Evolutionary conservation across 2,329 filamentous ascomycete species (phyloP), one percentile per base, ranked within the genome.

Genomic region (Pseudocercospora fijiensis): DNA sequence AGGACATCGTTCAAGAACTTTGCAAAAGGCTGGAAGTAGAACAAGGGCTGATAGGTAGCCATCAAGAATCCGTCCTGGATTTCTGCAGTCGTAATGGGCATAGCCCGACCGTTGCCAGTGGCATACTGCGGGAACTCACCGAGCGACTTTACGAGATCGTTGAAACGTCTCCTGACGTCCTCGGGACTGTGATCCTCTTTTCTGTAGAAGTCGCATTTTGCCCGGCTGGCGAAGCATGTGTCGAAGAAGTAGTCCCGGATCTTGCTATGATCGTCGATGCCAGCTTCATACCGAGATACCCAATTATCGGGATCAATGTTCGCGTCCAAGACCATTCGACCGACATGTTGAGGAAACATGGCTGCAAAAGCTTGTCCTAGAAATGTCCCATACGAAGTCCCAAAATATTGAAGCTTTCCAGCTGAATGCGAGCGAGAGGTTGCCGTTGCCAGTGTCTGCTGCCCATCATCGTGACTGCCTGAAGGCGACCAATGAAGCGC

Each of bases 291-390:
- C 16, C 64, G 61, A 20, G 61, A 63, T 6, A 64, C 57, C 67
- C 67, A 69, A 22, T 69, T 69, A 58, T 76, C 78, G 57, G 70
- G 76, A 64, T 75, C 71, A 1, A 74, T 66, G 53, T 79, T 78
- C 7, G 63, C 62, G 27, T 64, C 62, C 20, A 64, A 28, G 13
- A 64, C 53, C 62, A 64, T 64, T 4, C 62, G 58, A 16, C 58
- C 62, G 9, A 64, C 58, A 28, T 58, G 47, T 22, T 64, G 58
- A 18, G 62, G 58, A 24, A 61, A 61, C 62, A 58, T 58, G n/a
- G 62, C 52, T 8, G 62, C 62, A 47, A 64, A 61, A 2, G 55
- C 49, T 26, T 64, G 51, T n/a, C 62, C 62, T 3, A 64, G 51
- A 49, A 64, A 64, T 3, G 62, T 64, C 5, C 62, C 62, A 16